phyloP scores from a whole-genome alignment of 2,329 filamentous ascomycete species.

The Fusarium agapanthi region DNA sequence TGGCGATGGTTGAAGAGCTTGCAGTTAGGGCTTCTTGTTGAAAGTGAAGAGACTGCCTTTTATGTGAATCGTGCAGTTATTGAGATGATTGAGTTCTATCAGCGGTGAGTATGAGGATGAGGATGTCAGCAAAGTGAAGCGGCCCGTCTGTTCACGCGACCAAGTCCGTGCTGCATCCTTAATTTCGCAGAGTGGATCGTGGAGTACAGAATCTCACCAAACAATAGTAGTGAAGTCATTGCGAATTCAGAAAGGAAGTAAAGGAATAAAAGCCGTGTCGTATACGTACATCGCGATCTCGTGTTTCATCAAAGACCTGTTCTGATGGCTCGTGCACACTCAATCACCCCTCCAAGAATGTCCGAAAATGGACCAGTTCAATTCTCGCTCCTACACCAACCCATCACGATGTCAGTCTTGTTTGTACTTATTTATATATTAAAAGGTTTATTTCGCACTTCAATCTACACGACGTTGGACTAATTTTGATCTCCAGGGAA shows the following conservation, averaged over 20 bases:
- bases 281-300: not conserved
- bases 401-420: not conserved
- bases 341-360: not conserved
- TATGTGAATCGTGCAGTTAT: too few species aligned
- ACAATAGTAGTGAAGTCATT: not conserved
- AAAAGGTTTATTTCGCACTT: not conserved
- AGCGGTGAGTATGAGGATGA: not conserved
- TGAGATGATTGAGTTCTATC: not conserved
- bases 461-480: rapidly evolving
- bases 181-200: not conserved
- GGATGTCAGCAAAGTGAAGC: not conserved
- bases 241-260: too few species aligned
- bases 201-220: not conserved
- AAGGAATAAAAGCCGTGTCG: too few species aligned
- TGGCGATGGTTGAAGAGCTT: too few species aligned
- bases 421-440: not conserved
- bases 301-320: not conserved
- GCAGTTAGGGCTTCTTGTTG: rapidly evolving
- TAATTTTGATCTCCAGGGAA: not conserved
- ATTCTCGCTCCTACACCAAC: not conserved
- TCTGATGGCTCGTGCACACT: not conserved
- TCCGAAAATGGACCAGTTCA: not conserved
- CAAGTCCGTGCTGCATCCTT: not conserved
- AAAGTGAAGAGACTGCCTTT: not conserved
- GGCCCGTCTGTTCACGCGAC: not conserved